Evolutionary conservation across 2,329 filamentous ascomycete species (phyloP), one percentile per base, ranked within the genome.

Genomic region (Paracoccidioides lutzii): DNA sequence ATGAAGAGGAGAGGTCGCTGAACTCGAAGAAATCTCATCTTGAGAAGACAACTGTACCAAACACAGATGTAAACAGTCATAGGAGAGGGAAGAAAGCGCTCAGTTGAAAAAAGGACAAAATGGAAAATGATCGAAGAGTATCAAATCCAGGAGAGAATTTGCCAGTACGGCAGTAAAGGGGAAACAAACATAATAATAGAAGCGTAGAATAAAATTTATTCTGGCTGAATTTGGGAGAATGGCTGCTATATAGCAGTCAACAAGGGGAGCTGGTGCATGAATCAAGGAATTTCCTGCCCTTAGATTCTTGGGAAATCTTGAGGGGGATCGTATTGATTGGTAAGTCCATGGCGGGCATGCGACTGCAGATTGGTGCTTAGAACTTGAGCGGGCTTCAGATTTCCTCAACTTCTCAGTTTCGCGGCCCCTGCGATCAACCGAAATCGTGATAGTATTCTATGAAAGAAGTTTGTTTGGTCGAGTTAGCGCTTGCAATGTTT

Each of bases 401-500:
- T n/a, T 52, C 22, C 38, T 41, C 7, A 33, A 38, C 32, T 40
- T 5, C 14, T 33, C 37, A 42, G 28, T n/a, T 42, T 32, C 14
- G 6, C 28, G 7, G 41, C 33, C n/a, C 22, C 35, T 15, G n/a
- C 37, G n/a, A 12, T 9, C 0, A 32, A 42, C 14, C 37, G 14
- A 43, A 33, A 52, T 37, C 10, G 12, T n/a, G 14, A 30, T 42
- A 38, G 7, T 15, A 28, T n/a, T n/a, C 15, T 35, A 6, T 32
- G 32, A 28, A 5, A 8, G 28, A 5, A n/a, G 50, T 52, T 33
- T 52, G 50, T 42, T 15, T 52, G 50, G 50, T 42, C 50, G 10
- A 42, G 50, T 42, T 52, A 33, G 50, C 50, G 50, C 50, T 52
- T 52, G 50, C 50, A 8, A 33, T 50, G 35, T 50, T 50, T 46